Base-by-base conservation (phyloP, 768 basidiomycete species). In the Tricholoma furcatifolium region DNA sequence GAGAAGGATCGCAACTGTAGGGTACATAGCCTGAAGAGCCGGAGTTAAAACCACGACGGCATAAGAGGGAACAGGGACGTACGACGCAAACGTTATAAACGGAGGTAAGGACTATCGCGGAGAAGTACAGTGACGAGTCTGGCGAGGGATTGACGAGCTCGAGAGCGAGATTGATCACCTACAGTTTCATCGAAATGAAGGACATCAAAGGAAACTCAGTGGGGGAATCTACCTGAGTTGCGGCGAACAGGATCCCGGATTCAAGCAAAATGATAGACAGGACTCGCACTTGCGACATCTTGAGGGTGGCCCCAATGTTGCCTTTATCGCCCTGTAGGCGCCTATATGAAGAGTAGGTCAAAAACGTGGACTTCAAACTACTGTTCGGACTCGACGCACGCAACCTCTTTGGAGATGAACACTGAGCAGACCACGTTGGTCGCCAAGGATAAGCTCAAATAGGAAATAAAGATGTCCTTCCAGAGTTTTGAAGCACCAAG, bases 71-170 rank as follows among this genome's bases (percentile, higher is more conserved):
- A 21, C 4, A 14, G 4, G n/a, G 12, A 48, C 53, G 17, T 50
- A 58, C 57, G 5, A 53, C 34, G 32, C 57, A 51, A 17, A 58
- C 40, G 8, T 35, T 39, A 17, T 58, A 58, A 3, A 58, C 43
- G 2, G 57, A 51, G n/a, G 57, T 58, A 7, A 58, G 38, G 21
- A 58, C 57, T 6, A 50, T 40, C 21, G 27, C 44, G 9, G 30
- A 45, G 36, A 58, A 58, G 45, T 54, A 54, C 12, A 58, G 53
- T 20, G 57, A 54, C 4, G 57, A 54, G 47, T 51, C 53, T 17
- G 39, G 20, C 8, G 9, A 14, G 1, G 57, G 43, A 6, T 42
- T 46, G 14, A 51, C 45, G 38, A 58, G 50, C 43, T 58, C 53
- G 15, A 58, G 50, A 34, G 36, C 53, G 4, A 58, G 45, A 34